Evolutionary conservation across 495 filamentous ascomycete species (phyloP), one percentile per base, ranked within the genome.

Genomic region (Glarea lozoyensis): DNA sequence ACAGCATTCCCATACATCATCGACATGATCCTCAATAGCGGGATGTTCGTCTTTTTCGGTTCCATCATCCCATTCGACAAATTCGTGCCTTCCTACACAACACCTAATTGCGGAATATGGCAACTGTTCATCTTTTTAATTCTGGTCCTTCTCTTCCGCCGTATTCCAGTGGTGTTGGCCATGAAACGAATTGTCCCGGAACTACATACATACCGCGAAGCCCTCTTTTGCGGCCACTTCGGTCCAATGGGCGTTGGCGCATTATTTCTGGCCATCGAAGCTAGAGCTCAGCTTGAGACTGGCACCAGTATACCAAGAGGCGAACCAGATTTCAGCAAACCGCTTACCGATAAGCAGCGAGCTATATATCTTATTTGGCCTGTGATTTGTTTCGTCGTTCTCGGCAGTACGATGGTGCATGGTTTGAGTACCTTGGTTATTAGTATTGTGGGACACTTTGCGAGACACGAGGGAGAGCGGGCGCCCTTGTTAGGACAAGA

Each of bases 201-300:
- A 31, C 58, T 75, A 41, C 44, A 56, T 2, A 70, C 70, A 1
- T 62, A 56, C 37, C 54, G 57, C 11, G 70, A 75, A 50, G 70
- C 68, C 0, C 55, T 75, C 4, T 75, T 72, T 54, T 60, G 56
- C 42, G 70, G 70, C 0, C 70, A 73, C 49, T 73, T 75, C 46
- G 68, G 67, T 1, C 67, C 68, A 29, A 75, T 75, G 64, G 70
- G 70, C 20, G 56, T 72, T 1, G 70, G 70, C 1, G 70, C 62
- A 4, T 40, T 72, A 10, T 75, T 73, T 53, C 60, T 75, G 9
- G 63, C 66, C 32, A 70, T 74, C 33, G 70, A 74, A 57, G 68
- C 67, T 1, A 53, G 65, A 12, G 68, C 60, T 1, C 52, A 68
- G 39, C 50, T 75, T 1, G 67, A 72, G 43, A 68, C 55, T 2